A percentile compares a stretch with the other conserved stretches of the same genome.
These are phyloP conservation scores for Apiosordaria backusii DNA, from an alignment of 495 filamentous ascomycete species.

Conservation along the genomic window DNA sequence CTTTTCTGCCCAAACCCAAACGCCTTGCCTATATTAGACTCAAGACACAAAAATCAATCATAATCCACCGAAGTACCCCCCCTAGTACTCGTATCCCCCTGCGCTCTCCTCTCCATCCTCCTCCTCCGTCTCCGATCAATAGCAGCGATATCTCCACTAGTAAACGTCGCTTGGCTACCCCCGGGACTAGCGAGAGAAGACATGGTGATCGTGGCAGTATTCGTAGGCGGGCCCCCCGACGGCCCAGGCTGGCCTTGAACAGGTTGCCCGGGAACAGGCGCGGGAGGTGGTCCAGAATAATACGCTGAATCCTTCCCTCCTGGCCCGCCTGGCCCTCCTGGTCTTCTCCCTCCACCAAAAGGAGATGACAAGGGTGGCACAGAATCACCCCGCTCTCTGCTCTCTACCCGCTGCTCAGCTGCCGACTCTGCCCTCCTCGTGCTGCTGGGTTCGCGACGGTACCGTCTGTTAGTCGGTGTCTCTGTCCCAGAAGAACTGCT, in stretches of 20 bases:
- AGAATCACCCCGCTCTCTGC: constrained; percentile 11
- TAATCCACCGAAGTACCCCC: constrained; percentile 40
- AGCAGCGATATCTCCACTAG: constrained; percentile 23
- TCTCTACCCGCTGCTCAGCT: constrained; percentile 39
- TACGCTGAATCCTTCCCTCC: constrained; percentile 51
- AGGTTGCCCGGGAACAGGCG: background rate
- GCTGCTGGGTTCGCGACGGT: constrained; percentile 39
- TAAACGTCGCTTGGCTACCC: constrained; percentile 41
- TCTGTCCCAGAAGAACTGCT: constrained; percentile 47
- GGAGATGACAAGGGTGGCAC: constrained; percentile 45
- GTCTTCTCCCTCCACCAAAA: constrained; percentile 33
- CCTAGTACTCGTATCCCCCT: constrained; percentile 22
- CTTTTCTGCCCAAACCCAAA: background rate
- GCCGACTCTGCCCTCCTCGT: constrained; percentile 36
- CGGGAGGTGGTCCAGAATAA: constrained; percentile 41
- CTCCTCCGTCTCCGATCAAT: constrained; percentile 46
- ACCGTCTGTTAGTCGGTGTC: constrained; percentile 40
- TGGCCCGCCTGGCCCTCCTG: constrained; percentile 31
- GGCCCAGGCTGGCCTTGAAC: constrained; percentile 41
- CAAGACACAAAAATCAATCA: constrained; percentile 24
- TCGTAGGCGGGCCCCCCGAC: constrained; percentile 26
- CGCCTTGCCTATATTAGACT: background rate
- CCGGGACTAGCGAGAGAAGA: constrained; percentile 37
- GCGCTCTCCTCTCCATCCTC: constrained; percentile 45
- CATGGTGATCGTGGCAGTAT: constrained; percentile 32